Percentiles rank a stretch among this genome's conserved stretches.
phyloP scores from a whole-genome alignment of 306 rosid species.

The Quercus cerris region DNA sequence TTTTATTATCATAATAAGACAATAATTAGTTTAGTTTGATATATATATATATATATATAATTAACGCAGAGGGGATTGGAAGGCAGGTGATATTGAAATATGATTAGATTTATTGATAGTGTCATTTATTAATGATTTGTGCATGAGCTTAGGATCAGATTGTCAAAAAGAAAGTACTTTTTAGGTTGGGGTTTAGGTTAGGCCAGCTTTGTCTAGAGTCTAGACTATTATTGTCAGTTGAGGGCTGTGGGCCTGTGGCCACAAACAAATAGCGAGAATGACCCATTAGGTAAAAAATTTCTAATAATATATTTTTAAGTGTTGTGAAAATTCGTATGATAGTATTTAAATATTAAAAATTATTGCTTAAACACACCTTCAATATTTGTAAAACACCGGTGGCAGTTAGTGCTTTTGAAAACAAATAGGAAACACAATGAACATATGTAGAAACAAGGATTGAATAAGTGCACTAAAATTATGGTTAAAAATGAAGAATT shows the following conservation, averaged over 20 bases:
- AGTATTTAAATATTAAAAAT: no score
- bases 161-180: background rate
- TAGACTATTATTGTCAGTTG: background rate
- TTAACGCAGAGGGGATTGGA: no score
- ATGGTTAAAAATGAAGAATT: no score
- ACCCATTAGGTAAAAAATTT: background rate
- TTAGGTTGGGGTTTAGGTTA: background rate
- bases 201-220: background rate
- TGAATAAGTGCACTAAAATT: no score
- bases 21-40: no score
- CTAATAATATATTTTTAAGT: fast-evolving
- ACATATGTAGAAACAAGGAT: no score
- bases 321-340: no score
- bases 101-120: background rate
- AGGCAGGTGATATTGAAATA: background rate
- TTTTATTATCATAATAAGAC: no score
- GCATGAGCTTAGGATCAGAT: background rate
- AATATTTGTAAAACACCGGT: no score
- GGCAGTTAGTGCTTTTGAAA: no score
- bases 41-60: no score
- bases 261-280: background rate
- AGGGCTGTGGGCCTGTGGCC: background rate
- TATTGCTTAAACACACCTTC: fast-evolving
- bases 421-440: no score
- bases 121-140: background rate